Conservation (phyloP, 208 protist species). For the Trichomonas gallinae region DNA sequence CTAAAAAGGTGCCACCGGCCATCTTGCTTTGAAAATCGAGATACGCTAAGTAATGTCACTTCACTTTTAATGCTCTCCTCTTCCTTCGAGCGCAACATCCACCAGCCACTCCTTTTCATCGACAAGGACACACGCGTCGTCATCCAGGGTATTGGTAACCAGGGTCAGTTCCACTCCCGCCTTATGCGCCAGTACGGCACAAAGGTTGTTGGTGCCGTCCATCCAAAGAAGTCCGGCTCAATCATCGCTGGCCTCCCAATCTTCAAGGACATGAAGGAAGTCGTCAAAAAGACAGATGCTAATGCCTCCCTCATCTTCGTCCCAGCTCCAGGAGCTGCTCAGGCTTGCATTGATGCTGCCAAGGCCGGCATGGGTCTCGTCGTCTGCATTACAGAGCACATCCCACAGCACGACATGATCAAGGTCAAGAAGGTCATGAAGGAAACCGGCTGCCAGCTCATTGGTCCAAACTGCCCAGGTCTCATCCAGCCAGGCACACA, state of each 20-base stretch:
- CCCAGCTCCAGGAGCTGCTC: conserved; percentile 74
- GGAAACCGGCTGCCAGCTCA: conserved; percentile 52
- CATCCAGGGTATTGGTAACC: not conserved
- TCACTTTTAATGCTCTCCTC: not conserved
- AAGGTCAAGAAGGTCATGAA: conserved; percentile 33
- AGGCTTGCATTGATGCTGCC: conserved; percentile 82
- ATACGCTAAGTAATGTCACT: not conserved
- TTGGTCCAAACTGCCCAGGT: conserved; percentile 91
- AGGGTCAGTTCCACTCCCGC: conserved; percentile 69
- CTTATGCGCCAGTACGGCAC: conserved; percentile 90
- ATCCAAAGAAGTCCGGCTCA: conserved; percentile 77
- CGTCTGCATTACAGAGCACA: conserved; percentile 95
- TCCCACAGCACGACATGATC: conserved; percentile 84
- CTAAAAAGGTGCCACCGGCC: not conserved
- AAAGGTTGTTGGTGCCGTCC: conserved; percentile 89
- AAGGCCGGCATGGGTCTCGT: conserved; percentile 83
- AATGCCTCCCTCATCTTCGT: conserved; percentile 89
- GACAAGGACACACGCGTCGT: not conserved
- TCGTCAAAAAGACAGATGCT: conserved; percentile 67
- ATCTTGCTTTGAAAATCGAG: not conserved
- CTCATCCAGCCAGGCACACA: conserved; percentile 68
- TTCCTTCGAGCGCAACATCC: not conserved
- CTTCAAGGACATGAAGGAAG: conserved; percentile 67
- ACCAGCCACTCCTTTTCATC: not conserved
- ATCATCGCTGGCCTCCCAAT: conserved; percentile 79